Percentiles rank a stretch among this genome's conserved stretches.
Evolutionary conservation across 176 grass and related monocot species (phyloP).

Genomic region (Miscanthus lutarioriparius): DNA sequence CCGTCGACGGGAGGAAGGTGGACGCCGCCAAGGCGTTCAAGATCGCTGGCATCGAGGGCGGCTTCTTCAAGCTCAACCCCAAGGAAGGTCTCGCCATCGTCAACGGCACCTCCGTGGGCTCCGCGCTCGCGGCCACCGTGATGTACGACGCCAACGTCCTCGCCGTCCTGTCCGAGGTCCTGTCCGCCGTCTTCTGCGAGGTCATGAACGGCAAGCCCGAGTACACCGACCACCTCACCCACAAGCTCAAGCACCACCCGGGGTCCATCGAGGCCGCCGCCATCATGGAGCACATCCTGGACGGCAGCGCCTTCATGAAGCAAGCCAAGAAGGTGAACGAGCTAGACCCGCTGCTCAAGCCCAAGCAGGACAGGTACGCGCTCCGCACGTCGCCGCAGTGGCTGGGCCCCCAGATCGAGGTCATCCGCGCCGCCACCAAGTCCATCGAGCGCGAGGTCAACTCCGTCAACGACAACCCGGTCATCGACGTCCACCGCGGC

Average conservation of each 20-base stretch:
- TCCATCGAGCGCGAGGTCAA: constrained; percentile 98
- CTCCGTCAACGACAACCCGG: constrained; percentile 95
- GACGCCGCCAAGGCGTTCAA: constrained; percentile 83
- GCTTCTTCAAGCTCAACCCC: constrained; percentile 89
- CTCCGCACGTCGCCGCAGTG: constrained; percentile 97
- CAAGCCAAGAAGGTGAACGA: constrained; percentile 76
- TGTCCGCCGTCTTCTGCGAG: constrained; percentile 88
- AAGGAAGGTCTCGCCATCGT: constrained; percentile 95
- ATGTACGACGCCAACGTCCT: constrained; percentile 83
- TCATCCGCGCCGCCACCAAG: constrained; percentile 82
- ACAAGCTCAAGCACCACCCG: constrained; percentile 98
- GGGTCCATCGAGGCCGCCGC: constrained; percentile 93
- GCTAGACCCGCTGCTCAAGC: constrained; percentile 78
- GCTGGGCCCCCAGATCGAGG: constrained; percentile 94
- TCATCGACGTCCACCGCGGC: constrained; percentile 86
- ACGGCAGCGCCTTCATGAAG: constrained; percentile 83
- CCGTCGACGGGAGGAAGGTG: constrained; percentile 59
- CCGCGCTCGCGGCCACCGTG: constrained; percentile 76
- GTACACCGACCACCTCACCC: constrained; percentile 86
- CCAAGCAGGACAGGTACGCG: constrained; percentile 93
- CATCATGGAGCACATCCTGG: constrained; percentile 91
- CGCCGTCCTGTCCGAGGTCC: constrained; percentile 65
- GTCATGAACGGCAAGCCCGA: constrained; percentile 96
- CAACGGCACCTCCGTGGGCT: constrained; percentile 90
- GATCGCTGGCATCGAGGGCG: constrained; percentile 62